phyloP scores from a whole-genome alignment of 352 stramenopile genomes.

The Bremia lactucae region DNA sequence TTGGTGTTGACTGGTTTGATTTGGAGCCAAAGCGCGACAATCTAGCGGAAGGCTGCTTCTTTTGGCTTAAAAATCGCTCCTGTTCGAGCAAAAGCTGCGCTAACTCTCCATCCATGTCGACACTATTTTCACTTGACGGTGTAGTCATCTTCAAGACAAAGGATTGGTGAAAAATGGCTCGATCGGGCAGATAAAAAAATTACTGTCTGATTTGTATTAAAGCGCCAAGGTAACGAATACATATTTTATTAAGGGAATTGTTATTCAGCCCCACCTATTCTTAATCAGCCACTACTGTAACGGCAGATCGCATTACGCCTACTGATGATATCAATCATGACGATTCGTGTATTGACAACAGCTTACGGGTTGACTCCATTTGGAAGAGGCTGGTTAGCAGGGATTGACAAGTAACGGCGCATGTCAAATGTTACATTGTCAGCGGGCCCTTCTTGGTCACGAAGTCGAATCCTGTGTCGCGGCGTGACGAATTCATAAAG shows the following conservation, averaged over 20 bases:
- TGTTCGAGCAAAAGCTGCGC: constrained; percentile 73
- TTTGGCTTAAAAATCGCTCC: constrained; percentile 60
- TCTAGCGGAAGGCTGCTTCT: constrained; percentile 48
- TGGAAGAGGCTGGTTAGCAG: too few relatives aligned
- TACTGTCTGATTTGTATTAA: too few relatives aligned
- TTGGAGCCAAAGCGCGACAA: constrained; percentile 20
- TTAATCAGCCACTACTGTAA: too few relatives aligned
- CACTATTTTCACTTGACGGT: not conserved
- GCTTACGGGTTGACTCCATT: not conserved
- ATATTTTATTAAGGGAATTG: too few relatives aligned
- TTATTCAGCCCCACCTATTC: too few relatives aligned
- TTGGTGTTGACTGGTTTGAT: constrained; percentile 2
- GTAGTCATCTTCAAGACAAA: constrained; percentile 11
- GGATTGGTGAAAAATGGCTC: constrained; percentile 6
- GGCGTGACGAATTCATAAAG: not conserved
- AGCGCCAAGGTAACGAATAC: too few relatives aligned
- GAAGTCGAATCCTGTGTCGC: constrained; percentile 2
- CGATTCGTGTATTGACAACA: too few relatives aligned
- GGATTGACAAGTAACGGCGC: too few relatives aligned
- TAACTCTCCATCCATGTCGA: constrained; percentile 72
- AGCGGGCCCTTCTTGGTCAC: not conserved
- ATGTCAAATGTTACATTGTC: constrained; percentile 6
- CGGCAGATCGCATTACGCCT: too few relatives aligned
- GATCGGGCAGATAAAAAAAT: too few relatives aligned
- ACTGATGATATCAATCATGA: too few relatives aligned